Conservation (phyloP, 257 asterid species). For the Nicotiana knightiana region DNA sequence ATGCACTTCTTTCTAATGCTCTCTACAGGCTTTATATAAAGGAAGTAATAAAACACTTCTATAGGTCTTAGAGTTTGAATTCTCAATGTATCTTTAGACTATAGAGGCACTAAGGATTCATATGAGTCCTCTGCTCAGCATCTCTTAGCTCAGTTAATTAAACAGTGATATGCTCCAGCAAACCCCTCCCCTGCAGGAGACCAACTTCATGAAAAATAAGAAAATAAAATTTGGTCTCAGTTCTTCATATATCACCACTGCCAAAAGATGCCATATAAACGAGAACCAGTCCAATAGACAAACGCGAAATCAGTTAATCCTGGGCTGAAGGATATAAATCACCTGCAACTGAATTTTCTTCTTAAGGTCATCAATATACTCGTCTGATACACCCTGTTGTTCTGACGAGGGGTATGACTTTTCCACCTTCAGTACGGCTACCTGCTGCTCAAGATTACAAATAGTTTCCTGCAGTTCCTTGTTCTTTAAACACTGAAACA, state of each 20-base stretch:
- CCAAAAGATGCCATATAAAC: background rate
- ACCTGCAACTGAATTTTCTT: slow-evolving; percentile 82
- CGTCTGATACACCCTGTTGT: slow-evolving; percentile 47
- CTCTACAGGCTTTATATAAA: background rate
- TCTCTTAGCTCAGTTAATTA: background rate
- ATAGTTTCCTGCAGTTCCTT: slow-evolving; percentile 61
- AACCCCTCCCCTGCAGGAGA: background rate
- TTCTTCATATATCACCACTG: background rate
- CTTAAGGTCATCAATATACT: slow-evolving; percentile 52
- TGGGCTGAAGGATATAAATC: slow-evolving; percentile 7
- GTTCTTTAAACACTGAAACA: slow-evolving; percentile 64
- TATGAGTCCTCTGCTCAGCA: background rate
- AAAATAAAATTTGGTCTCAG: background rate
- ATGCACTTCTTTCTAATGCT: background rate
- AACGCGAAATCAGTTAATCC: background rate
- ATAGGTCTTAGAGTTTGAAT: background rate
- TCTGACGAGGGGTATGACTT: slow-evolving; percentile 35
- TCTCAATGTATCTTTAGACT: background rate
- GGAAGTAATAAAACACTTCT: background rate
- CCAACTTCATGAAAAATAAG: background rate
- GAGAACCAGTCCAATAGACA: background rate
- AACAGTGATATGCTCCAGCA: background rate
- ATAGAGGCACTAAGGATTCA: background rate
- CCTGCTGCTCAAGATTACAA: slow-evolving; percentile 59
- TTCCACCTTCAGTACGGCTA: slow-evolving; percentile 42